Percentiles rank a stretch among this genome's conserved stretches.
Evolutionary conservation across 2,329 filamentous ascomycete genomes (phyloP).

Genomic region (Botrytis fragariae): DNA sequence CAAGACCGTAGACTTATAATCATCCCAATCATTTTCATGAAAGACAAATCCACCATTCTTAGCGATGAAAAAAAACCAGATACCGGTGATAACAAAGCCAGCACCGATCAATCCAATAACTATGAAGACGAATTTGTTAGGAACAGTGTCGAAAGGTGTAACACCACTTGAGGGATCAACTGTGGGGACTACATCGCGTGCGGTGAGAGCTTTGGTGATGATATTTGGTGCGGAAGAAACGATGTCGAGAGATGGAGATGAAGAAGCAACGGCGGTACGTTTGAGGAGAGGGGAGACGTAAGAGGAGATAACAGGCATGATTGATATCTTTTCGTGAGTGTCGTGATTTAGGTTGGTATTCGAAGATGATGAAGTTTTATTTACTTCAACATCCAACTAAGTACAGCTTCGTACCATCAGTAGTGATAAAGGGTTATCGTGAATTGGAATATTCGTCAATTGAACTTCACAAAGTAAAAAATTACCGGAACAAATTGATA

Average conservation of each 20-base stretch:
- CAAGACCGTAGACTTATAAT: slow-evolving; percentile 94
- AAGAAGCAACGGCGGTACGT: slow-evolving; percentile 22
- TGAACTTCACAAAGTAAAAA: not conserved
- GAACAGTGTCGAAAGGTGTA: slow-evolving; percentile 50
- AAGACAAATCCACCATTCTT: slow-evolving; percentile 94
- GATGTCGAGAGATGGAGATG: slow-evolving; percentile 12
- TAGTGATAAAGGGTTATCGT: slow-evolving; percentile 3
- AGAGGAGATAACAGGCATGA: slow-evolving; percentile 35
- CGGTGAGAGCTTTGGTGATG: slow-evolving; percentile 15
- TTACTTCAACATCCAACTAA: slow-evolving; percentile 18
- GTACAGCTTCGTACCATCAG: slow-evolving; percentile 10
- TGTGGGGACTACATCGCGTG: slow-evolving; percentile 22
- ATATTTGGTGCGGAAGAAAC: not conserved
- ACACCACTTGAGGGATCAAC: slow-evolving; percentile 47
- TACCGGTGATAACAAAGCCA: slow-evolving; percentile 67
- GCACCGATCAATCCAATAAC: slow-evolving; percentile 83
- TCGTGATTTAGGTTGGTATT: not conserved
- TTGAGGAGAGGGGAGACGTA: slow-evolving; percentile 30
- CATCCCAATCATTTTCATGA: slow-evolving; percentile 86
- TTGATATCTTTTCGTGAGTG: slow-evolving; percentile 2
- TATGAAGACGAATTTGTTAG: slow-evolving; percentile 71
- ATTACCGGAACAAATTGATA: not conserved
- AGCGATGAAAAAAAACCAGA: slow-evolving; percentile 99
- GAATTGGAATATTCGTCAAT: not conserved
- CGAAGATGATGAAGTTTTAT: slow-evolving; percentile 11